Evolutionary conservation across 1,284 basidiomycete species (phyloP).

Genomic region (Malassezia obtusa): DNA sequence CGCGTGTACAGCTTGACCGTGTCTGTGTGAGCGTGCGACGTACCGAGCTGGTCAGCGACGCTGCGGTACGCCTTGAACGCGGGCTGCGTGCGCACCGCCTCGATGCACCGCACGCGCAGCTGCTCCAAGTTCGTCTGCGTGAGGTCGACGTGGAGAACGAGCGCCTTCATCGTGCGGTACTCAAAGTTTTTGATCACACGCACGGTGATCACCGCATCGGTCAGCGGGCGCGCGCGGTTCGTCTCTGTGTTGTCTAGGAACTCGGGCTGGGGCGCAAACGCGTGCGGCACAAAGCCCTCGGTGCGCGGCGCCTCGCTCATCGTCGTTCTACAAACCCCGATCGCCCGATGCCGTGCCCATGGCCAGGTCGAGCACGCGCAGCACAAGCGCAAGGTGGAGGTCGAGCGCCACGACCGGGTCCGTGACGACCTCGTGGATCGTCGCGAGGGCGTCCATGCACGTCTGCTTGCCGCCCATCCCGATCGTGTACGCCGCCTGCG

Average conservation of each 20-base stretch:
- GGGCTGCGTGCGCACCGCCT: slow-evolving; percentile 53
- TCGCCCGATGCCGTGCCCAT: slow-evolving; percentile 18
- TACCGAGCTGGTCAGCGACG: slow-evolving; percentile 22
- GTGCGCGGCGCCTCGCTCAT: slow-evolving; percentile 8
- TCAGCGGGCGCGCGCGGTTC: slow-evolving; percentile 60
- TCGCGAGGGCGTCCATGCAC: slow-evolving; percentile 33
- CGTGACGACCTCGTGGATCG: slow-evolving; percentile 33
- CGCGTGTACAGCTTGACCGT: slow-evolving; percentile 87
- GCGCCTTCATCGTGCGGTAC: slow-evolving; percentile 76
- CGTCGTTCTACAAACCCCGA: slow-evolving; percentile 3
- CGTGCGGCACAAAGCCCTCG: slow-evolving; percentile 18
- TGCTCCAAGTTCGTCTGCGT: slow-evolving; percentile 64
- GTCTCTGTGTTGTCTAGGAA: slow-evolving; percentile 56
- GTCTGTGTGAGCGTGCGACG: slow-evolving; percentile 51
- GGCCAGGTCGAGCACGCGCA: slow-evolving; percentile 34
- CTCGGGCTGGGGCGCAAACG: slow-evolving; percentile 28
- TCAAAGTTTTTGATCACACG: slow-evolving; percentile 91
- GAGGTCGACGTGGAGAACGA: slow-evolving; percentile 76
- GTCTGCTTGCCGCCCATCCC: slow-evolving; percentile 40
- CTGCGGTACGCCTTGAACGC: slow-evolving; percentile 33
- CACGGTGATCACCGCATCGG: slow-evolving; percentile 71
- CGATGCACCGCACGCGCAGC: slow-evolving; percentile 62
- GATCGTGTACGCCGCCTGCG: slow-evolving; percentile 38
- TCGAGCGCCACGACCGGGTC: slow-evolving; percentile 28
- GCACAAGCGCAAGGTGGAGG: slow-evolving; percentile 26